A percentile compares a stretch with the other conserved stretches of the same genome.
phyloP scores from a whole-genome alignment of 495 filamentous ascomycete genomes.

The Hapsidospora chrysogenum region DNA sequence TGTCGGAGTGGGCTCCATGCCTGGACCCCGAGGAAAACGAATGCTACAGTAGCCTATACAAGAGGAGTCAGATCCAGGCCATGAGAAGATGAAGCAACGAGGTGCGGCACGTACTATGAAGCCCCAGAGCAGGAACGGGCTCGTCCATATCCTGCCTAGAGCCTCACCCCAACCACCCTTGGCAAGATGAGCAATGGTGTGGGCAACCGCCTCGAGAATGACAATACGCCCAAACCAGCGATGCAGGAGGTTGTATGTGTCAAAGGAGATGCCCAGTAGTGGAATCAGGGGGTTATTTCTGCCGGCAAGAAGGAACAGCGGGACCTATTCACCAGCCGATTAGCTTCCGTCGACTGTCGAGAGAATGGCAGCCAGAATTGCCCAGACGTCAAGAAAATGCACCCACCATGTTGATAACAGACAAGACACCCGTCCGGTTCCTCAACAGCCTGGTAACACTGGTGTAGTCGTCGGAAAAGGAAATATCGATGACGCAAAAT shows the following conservation, averaged over 20 bases:
- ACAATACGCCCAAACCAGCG: slow-evolving; percentile 67
- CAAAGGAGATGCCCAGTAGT: slow-evolving; percentile 50
- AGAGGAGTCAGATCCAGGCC: slow-evolving; percentile 7
- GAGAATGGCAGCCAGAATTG: not conserved
- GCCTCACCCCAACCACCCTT: slow-evolving; percentile 28
- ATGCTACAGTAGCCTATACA: slow-evolving; percentile 34
- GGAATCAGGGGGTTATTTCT: slow-evolving; percentile 44
- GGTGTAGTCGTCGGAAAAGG: slow-evolving; percentile 33
- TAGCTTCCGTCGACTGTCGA: no score
- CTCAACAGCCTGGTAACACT: slow-evolving; percentile 29
- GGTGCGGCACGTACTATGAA: slow-evolving; percentile 32
- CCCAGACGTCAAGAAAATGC: not conserved
- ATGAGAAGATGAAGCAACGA: not conserved
- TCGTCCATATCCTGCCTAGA: slow-evolving; percentile 14
- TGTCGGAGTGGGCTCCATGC: slow-evolving; percentile 64
- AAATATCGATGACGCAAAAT: slow-evolving; percentile 63
- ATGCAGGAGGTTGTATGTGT: slow-evolving; percentile 67
- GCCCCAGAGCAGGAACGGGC: slow-evolving; percentile 28
- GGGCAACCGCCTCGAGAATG: slow-evolving; percentile 43
- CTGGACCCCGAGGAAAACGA: slow-evolving; percentile 50
- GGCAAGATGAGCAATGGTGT: slow-evolving; percentile 33
- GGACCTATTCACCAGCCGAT: slow-evolving; percentile 19
- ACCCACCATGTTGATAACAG: slow-evolving; percentile 57
- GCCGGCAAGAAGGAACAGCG: slow-evolving; percentile 38
- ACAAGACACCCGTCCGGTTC: slow-evolving; percentile 60